Evolutionary conservation across 345 rosid genomes (phyloP).

Genomic region (Erysimum cheiranthoides): DNA sequence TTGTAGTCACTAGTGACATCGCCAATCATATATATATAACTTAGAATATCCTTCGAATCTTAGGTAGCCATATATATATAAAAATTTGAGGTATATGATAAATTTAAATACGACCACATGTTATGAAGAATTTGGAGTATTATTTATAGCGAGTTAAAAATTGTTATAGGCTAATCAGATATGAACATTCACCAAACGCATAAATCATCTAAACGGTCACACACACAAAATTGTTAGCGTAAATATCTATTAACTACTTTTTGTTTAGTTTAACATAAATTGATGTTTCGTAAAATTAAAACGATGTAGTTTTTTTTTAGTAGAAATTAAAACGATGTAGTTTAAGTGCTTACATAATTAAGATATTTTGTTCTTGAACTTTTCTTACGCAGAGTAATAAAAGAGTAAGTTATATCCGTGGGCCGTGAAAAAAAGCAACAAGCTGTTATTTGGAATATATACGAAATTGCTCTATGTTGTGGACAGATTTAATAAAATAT

Average conservation of each 20-base stretch:
- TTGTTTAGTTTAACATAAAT: background rate
- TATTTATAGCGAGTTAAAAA: background rate
- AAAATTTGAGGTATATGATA: background rate
- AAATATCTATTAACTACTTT: background rate
- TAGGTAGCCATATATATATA: conserved; percentile 3
- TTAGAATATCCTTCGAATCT: conserved; percentile 30
- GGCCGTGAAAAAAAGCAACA: background rate
- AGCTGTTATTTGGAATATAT: background rate
- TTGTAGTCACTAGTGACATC: conserved; percentile 27
- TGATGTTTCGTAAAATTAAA: background rate
- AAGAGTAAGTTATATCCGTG: background rate
- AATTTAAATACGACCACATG: conserved; percentile 12
- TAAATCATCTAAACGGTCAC: background rate
- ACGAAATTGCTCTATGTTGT: background rate
- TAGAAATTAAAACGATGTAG: background rate
- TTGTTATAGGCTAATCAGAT: background rate
- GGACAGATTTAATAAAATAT: conserved; percentile 1
- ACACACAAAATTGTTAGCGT: background rate
- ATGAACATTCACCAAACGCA: background rate
- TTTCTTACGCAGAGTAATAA: background rate
- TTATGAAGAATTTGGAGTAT: background rate
- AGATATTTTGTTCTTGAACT: background rate
- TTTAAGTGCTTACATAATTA: background rate
- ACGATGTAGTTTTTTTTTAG: background rate
- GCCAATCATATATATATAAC: conserved; percentile 11